phyloP scores from a whole-genome alignment of 2,329 filamentous ascomycete species.

The Epichloe festucae region DNA sequence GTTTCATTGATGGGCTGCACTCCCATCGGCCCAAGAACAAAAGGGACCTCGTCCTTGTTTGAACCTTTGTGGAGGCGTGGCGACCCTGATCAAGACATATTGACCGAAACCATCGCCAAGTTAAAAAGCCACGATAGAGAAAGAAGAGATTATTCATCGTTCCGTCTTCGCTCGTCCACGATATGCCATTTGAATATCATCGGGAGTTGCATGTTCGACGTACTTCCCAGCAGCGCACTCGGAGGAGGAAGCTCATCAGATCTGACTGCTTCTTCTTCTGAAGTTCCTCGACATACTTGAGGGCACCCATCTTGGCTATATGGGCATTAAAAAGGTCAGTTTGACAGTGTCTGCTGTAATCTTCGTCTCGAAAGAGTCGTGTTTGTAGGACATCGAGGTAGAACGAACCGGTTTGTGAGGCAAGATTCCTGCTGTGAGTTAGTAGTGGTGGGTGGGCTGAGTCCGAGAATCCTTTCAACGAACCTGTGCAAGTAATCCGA shows the following conservation, averaged over 20 bases:
- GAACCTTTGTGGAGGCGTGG: neutral
- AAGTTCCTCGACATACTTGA: conserved; percentile 99
- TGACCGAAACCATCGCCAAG: neutral
- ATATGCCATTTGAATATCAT: conserved; percentile 13
- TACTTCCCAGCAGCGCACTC: conserved; percentile 99
- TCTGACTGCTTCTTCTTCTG: conserved; percentile 99
- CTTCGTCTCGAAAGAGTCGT: neutral
- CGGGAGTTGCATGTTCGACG: conserved; percentile 35
- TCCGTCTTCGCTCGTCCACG: conserved; percentile 22
- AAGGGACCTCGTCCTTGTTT: too few relatives aligned
- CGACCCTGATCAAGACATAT: neutral
- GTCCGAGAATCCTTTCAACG: conserved; percentile 18
- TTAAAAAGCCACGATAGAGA: neutral
- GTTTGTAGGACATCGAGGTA: neutral
- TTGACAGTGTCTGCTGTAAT: neutral
- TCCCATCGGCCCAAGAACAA: too few relatives aligned
- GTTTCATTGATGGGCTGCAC: too few relatives aligned
- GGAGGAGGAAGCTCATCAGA: conserved; percentile 99
- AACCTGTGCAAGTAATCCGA: conserved; percentile 10
- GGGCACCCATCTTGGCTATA: conserved; percentile 85
- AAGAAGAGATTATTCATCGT: conserved; percentile 4
- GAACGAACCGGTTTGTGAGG: conserved; percentile 25
- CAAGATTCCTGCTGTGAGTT: conserved; percentile 24
- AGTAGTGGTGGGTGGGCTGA: conserved; percentile 19
- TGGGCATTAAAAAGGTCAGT: neutral